These are phyloP conservation scores for Catenaria anguillulae DNA, from an alignment of 371 early-diverging fungal species.

Conservation along the genomic window DNA sequence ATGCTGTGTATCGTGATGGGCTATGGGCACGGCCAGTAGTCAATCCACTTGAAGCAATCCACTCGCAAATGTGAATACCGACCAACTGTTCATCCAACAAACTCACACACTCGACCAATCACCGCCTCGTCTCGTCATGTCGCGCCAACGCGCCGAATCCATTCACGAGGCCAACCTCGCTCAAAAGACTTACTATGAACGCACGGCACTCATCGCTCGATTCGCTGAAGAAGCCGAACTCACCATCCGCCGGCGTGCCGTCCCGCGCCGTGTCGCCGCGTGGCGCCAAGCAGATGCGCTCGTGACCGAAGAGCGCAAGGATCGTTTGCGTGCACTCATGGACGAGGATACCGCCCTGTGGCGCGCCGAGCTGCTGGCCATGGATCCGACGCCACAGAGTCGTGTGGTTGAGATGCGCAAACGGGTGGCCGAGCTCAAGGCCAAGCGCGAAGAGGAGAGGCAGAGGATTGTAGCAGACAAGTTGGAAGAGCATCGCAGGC, in stretches of 20 bases:
- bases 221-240: constrained; percentile 23
- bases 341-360: constrained; percentile 19
- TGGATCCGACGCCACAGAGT: constrained; percentile 19
- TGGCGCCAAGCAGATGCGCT: constrained; percentile 14
- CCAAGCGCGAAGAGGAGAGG: constrained; percentile 26
- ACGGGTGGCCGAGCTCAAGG: constrained; percentile 21
- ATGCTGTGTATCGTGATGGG: too few relatives aligned
- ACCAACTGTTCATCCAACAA: too few relatives aligned
- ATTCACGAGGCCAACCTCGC: constrained; percentile 4
- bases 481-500: constrained; percentile 26
- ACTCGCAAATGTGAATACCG: too few relatives aligned
- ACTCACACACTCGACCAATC: too few relatives aligned
- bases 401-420: constrained; percentile 22
- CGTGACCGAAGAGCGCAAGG: constrained; percentile 20
- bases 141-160: constrained; percentile 9
- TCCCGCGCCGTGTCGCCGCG: constrained; percentile 18
- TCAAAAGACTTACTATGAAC: constrained; percentile 8
- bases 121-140: too few relatives aligned
- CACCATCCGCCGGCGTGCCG: constrained; percentile 21
- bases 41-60: too few relatives aligned
- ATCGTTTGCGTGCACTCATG: constrained; percentile 20
- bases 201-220: constrained; percentile 14
- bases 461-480: constrained; percentile 27
- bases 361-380: constrained; percentile 14
- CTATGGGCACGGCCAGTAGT: too few relatives aligned